Conservation (phyloP, 2,329 filamentous ascomycete species). For the Chrysoporthe deuterocubensis region DNA sequence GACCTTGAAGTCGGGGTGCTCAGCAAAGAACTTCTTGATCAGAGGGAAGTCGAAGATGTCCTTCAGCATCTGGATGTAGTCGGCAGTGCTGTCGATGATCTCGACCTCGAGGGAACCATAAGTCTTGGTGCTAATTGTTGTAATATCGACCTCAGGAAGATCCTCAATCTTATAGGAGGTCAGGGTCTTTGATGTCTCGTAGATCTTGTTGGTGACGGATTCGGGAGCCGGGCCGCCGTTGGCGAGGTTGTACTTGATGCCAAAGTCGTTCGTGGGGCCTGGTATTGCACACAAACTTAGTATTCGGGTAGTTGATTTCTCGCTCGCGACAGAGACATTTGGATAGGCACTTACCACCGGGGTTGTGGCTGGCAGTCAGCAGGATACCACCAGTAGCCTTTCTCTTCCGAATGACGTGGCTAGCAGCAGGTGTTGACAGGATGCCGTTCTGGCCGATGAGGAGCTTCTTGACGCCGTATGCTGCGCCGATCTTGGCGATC, state of each 20-base stretch:
- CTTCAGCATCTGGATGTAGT: slow-evolving; percentile 95
- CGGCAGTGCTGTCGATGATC: slow-evolving; percentile 88
- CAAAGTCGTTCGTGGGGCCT: slow-evolving; percentile 95
- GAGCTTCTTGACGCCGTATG: slow-evolving; percentile 98
- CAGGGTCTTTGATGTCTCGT: slow-evolving; percentile 84
- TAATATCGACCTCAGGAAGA: slow-evolving; percentile 84
- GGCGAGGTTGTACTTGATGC: slow-evolving; percentile 99
- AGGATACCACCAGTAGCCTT: slow-evolving; percentile 96
- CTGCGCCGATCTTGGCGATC: slow-evolving; percentile 95
- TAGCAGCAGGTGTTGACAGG: slow-evolving; percentile 93
- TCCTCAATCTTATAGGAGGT: slow-evolving; percentile 90
- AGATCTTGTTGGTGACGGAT: slow-evolving; percentile 98
- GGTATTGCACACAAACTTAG: slow-evolving; percentile 15
- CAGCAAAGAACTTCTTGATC: slow-evolving; percentile 90
- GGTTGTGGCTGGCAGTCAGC: slow-evolving; percentile 96
- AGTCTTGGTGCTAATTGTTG: slow-evolving; percentile 78
- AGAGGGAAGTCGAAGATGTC: slow-evolving; percentile 97
- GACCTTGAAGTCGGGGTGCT: slow-evolving; percentile 91
- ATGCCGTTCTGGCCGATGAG: slow-evolving; percentile 96
- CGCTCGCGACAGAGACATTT: not conserved
- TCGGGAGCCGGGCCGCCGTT: slow-evolving; percentile 97
- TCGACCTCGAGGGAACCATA: slow-evolving; percentile 92
- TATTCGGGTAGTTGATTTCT: not conserved
- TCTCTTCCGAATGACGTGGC: slow-evolving; percentile 91
- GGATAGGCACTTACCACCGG: slow-evolving; percentile 70